phyloP scores from a whole-genome alignment of 2,329 filamentous ascomycete genomes.

The Pseudocercospora eumusae region DNA sequence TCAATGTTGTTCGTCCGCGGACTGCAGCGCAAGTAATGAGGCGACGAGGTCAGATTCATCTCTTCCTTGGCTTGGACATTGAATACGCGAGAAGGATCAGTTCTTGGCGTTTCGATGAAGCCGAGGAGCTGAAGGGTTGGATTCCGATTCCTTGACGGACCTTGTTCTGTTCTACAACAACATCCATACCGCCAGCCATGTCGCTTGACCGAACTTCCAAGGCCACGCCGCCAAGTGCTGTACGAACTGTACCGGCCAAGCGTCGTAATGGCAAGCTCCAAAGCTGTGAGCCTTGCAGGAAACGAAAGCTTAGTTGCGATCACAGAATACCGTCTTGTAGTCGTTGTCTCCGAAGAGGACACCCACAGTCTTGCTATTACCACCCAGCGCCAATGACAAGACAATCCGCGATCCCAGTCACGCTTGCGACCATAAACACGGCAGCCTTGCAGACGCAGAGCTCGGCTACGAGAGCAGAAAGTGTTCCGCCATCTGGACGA shows the following conservation, averaged over 20 bases:
- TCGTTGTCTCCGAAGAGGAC: conserved; percentile 27
- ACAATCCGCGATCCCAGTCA: background rate
- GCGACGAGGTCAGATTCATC: too few species aligned
- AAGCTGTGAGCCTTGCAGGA: conserved; percentile 31
- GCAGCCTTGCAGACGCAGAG: background rate
- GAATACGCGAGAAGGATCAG: background rate
- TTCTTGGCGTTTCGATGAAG: background rate
- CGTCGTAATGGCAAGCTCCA: conserved; percentile 33
- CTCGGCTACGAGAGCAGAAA: background rate
- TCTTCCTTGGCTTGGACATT: too few species aligned
- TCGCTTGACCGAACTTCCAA: conserved; percentile 4
- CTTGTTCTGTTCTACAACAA: background rate
- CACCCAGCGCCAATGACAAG: conserved; percentile 33
- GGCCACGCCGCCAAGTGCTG: conserved; percentile 2
- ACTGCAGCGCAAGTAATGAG: too few species aligned
- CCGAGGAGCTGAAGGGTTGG: background rate
- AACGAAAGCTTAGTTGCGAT: conserved; percentile 32
- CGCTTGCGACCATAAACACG: conserved; percentile 2
- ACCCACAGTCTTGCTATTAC: conserved; percentile 26
- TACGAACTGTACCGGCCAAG: conserved; percentile 22
- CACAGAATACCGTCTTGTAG: conserved; percentile 29
- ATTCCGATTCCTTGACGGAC: background rate
- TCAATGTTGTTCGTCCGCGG: too few species aligned
- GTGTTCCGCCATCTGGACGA: conserved; percentile 13
- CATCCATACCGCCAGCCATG: background rate